Conservation (phyloP, 306 rosid genomes). For the Cicer judaicum region DNA sequence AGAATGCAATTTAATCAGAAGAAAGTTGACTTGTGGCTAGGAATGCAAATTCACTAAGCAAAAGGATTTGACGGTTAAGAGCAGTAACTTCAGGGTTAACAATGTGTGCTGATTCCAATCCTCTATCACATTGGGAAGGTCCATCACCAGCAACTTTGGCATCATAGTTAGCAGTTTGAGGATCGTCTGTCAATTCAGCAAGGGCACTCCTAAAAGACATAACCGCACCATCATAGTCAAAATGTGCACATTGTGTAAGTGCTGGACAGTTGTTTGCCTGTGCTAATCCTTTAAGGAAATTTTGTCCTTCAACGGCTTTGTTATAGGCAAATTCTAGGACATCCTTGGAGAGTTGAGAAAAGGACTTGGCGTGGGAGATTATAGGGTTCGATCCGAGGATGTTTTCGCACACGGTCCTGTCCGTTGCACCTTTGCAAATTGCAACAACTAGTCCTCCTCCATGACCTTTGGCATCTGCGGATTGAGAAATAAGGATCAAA, state of each 20-base stretch:
- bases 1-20: too few species aligned
- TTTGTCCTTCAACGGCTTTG: not conserved
- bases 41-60: not conserved
- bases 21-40: not conserved
- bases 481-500: not conserved
- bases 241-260: conserved; percentile 14
- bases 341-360: not conserved
- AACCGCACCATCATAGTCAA: conserved; percentile 8
- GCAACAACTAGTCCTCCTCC: not conserved
- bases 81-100: conserved; percentile 19
- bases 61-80: not conserved
- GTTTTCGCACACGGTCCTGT: not conserved
- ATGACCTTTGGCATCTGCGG: conserved; percentile 6
- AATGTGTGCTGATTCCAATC: not conserved
- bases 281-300: not conserved
- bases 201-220: conserved; percentile 25
- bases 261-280: not conserved
- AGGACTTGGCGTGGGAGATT: not conserved
- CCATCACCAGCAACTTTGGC: conserved; percentile 34
- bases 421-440: not conserved
- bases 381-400: conserved; percentile 4
- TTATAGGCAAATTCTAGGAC: not conserved
- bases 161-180: conserved; percentile 45
- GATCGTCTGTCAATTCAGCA: conserved; percentile 22
- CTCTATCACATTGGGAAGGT: not conserved